Percentiles rank a stretch among this genome's conserved stretches.
These are phyloP conservation scores for Phytophthora lateralis DNA, from an alignment of 352 stramenopile species.

Conservation along the genomic window DNA sequence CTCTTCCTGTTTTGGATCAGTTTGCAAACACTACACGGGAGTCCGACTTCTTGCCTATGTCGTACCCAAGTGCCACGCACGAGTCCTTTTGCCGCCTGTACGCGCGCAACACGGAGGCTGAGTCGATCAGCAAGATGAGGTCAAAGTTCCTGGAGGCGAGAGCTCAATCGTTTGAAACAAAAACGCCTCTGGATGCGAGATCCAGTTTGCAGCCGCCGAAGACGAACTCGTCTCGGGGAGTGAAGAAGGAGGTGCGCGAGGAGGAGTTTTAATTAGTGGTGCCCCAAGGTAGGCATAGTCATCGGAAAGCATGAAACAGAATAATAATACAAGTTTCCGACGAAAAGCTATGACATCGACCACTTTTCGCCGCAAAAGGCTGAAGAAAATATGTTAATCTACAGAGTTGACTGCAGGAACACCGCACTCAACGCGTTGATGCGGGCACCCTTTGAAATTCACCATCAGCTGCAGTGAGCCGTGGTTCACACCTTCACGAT, in stretches of 20 bases:
- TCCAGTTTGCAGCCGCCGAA: constrained; percentile 10
- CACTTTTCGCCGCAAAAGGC: too few relatives aligned
- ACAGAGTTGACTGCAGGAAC: neutral
- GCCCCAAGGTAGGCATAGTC: neutral
- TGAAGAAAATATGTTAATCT: neutral
- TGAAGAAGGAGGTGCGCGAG: constrained; percentile 4
- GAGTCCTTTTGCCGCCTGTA: constrained; percentile 37
- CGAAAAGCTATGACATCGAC: too few relatives aligned
- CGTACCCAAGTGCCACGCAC: constrained; percentile 20
- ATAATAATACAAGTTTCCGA: constrained; percentile 1
- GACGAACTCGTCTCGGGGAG: constrained; percentile 8
- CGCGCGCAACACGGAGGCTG: constrained; percentile 31
- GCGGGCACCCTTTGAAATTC: neutral
- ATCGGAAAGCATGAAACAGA: neutral
- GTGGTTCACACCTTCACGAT: neutral
- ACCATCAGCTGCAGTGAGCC: too few relatives aligned
- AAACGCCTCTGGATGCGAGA: constrained; percentile 17
- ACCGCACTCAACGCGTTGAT: neutral
- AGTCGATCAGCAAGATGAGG: constrained; percentile 28
- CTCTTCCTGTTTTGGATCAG: constrained; percentile 19
- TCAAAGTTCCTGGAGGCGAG: constrained; percentile 28
- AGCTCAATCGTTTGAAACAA: constrained; percentile 17
- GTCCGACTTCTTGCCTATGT: constrained; percentile 22
- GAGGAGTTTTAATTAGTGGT: constrained; percentile 14
- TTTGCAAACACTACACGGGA: constrained; percentile 14